Base-by-base conservation (phyloP, 1,284 basidiomycete species). In the Irpex sp. region DNA sequence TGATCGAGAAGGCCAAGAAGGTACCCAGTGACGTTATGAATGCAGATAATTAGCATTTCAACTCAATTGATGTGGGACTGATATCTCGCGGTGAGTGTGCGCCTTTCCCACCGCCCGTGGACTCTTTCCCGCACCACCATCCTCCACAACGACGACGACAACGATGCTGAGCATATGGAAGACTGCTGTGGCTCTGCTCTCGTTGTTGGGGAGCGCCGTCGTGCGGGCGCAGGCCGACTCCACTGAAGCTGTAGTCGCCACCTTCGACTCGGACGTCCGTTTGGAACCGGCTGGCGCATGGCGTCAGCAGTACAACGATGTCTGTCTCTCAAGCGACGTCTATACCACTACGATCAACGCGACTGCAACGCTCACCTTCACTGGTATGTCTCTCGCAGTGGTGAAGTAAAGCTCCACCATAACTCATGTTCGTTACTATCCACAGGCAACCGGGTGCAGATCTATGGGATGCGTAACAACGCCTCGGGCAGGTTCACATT, bases 261-360 rank as follows among this genome's bases (percentile, higher is more conserved):
- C 67, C 68, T 72, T 72, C 44, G 65, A 59, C 45, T 42, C 68
- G 6, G 68, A 70, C 45, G 65, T 72, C 24, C 43, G 67, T 18
- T 67, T 66, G 64, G 54, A 22, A 27, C 71, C 71, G 15, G 44
- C 67, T 3, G 44, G 45, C 1, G 71, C 65, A 27, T 72, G 71
- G 71, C 38, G 15, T 22, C 20, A 65, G 56, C 43, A 18, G 49
- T 22, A 64, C 45, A 70, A 66, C 66, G 45, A 7, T 24, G 22
- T 43, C 5, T 72, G 71, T 38, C 38, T 58, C 18, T 38, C 66
- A 22, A 9, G 54, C 49, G 69, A 70, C 32, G 56, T 60, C 56
- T 72, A 43, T n/a, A 72, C 71, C 18, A 62, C 62, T 45, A 18
- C 9, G n/a, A 24, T 67, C 45, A 72, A 72, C 65, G 68, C 71